Evolutionary conservation across 768 basidiomycete genomes (phyloP), one percentile per base, ranked within the genome.

Genomic region (Floccularia luteovirens): DNA sequence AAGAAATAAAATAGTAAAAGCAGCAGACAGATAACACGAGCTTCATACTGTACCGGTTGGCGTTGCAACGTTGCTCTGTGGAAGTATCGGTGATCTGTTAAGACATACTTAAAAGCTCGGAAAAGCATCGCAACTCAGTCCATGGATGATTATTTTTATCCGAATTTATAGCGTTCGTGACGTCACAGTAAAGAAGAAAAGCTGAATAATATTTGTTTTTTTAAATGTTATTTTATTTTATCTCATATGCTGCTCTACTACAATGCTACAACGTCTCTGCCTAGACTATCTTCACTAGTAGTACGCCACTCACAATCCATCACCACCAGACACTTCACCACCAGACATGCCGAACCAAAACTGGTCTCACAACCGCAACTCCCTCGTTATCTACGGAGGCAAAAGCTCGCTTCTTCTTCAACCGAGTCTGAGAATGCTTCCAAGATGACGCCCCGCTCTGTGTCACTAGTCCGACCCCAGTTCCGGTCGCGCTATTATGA

Each of bases 401-500:
- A 56, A 43, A 31, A 47, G 27, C 24, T 49, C 21, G 17, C 21
- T 12, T 21, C 45, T 16, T 30, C 47, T 13, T 35, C 45, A 22
- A 38, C 16, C 32, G 20, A 12, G 8, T 8, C 32, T 8, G n/a
- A n/a, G n/a, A 12, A 34, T 6, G 32, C 32, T 6, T 14, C 14
- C 27, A 8, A 8, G 10, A 28, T 28, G 27, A 22, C 36, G 13
- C 34, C 41, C 24, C 30, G 33, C 2, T 17, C 28, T 16, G 31
- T 45, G 20, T 32, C 22, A 33, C 22, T 30, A 40, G 42, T 30
- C 27, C 44, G n/a, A 38, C 44, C 36, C 44, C 42, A 27, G 45
- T 65, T 54, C 45, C 61, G 70, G 41, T 70, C 69, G 16, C 62
- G 58, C 28, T 63, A 72, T 48, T 62, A 62, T 47, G 57, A 69